A percentile compares a stretch with the other conserved stretches of the same genome.
Conservation (phyloP, 306 rosid genomes). For the Ammopiptanthus mongolicus region DNA sequence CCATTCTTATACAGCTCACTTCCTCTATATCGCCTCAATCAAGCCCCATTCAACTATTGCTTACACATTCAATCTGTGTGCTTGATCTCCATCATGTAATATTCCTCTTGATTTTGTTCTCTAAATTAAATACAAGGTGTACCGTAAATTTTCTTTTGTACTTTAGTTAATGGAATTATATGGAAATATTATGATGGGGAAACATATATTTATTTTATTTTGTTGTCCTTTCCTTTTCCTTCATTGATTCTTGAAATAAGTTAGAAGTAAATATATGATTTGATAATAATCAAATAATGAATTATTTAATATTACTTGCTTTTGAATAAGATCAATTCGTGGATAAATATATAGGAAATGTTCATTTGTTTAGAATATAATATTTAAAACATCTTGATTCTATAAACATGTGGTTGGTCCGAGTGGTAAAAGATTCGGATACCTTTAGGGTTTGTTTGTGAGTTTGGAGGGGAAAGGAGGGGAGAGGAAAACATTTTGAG, state of each 20-base stretch:
- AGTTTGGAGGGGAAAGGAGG: too few species aligned
- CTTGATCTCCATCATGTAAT: background rate
- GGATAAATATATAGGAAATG: background rate
- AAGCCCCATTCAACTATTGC: background rate
- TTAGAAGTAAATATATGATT: background rate
- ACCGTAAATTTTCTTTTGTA: background rate
- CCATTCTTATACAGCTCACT: slow-evolving; percentile 22
- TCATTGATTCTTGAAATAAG: background rate
- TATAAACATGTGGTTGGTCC: too few species aligned
- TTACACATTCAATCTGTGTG: background rate
- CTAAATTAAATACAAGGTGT: background rate
- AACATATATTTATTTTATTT: background rate
- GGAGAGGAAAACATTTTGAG: too few species aligned
- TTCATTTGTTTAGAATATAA: background rate
- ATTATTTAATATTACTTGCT: too few species aligned
- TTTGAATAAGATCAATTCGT: background rate
- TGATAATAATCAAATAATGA: too few species aligned
- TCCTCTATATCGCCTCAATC: background rate
- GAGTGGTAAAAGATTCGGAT: too few species aligned
- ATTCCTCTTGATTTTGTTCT: background rate
- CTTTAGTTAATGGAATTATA: background rate
- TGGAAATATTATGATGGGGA: background rate
- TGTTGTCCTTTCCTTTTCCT: background rate
- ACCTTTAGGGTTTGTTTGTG: too few species aligned
- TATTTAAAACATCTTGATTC: background rate